phyloP scores from a whole-genome alignment of 2,329 filamentous ascomycete species.

The Didymella keratinophila region DNA sequence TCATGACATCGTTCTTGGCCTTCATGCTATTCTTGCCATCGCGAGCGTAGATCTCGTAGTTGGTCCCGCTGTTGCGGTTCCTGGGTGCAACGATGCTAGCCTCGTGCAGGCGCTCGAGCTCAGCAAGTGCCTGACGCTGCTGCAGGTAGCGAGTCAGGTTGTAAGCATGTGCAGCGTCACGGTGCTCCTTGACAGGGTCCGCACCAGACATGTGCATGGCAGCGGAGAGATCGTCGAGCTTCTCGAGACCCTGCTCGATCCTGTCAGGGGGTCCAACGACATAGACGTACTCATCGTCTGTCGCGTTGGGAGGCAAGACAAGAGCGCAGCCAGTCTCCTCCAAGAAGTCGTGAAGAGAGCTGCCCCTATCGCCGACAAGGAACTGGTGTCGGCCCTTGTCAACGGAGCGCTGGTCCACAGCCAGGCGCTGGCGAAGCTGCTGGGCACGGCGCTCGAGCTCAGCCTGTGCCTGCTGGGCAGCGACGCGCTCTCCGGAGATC shows the following conservation, averaged over 20 bases:
- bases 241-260: conserved; percentile 78
- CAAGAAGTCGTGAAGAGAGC: conserved; percentile 85
- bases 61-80: conserved; percentile 71
- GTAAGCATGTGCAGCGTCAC: conserved; percentile 78
- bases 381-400: conserved; percentile 92
- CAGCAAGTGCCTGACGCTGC: conserved; percentile 80
- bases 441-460: conserved; percentile 81
- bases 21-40: conserved; percentile 84
- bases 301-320: conserved; percentile 76
- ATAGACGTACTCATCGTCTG: conserved; percentile 83
- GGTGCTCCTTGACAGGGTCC: conserved; percentile 82
- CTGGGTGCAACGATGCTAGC: conserved; percentile 87
- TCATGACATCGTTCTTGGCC: conserved; percentile 77
- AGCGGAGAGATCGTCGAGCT: conserved; percentile 86
- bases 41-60: conserved; percentile 88
- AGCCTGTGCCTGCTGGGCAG: conserved; percentile 79
- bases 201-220: conserved; percentile 85
- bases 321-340: conserved; percentile 89
- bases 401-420: conserved; percentile 80
- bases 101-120: conserved; percentile 80
- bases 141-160: conserved; percentile 88
- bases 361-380: conserved; percentile 84
- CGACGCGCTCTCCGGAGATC: conserved; percentile 83
- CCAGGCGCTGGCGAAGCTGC: conserved; percentile 77
- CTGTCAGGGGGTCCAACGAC: conserved; percentile 80